Evolutionary conservation across 345 rosid species (phyloP).

Genomic region (Hibiscus mutabilis): DNA sequence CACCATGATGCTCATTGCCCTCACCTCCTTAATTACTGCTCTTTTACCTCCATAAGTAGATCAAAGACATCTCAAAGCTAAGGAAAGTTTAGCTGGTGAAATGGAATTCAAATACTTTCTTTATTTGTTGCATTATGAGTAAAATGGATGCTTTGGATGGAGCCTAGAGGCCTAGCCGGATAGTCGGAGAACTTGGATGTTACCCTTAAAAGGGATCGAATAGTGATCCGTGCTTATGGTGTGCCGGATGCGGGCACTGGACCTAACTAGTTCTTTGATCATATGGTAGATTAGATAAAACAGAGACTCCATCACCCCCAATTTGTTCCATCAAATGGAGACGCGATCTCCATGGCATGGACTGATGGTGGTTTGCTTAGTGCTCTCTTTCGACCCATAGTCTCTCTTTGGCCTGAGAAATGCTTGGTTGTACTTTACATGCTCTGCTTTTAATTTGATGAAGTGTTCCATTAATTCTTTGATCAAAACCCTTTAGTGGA

Average conservation of each 20-base stretch:
- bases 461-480: not conserved
- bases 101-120: conserved; percentile 1
- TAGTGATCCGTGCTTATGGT: no score
- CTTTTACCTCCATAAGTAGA: not conserved
- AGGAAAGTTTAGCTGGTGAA: not conserved
- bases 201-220: not conserved
- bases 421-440: not conserved
- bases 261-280: not conserved
- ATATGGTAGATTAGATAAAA: not conserved
- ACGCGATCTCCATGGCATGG: not conserved
- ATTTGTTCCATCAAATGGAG: not conserved
- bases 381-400: not conserved
- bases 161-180: not conserved
- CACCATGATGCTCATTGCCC: not conserved
- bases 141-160: not conserved
- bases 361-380: no score
- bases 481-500: not conserved
- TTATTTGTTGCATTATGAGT: not conserved
- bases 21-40: not conserved
- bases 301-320: not conserved
- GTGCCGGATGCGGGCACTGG: not conserved
- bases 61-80: not conserved
- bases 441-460: not conserved
- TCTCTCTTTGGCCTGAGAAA: not conserved
- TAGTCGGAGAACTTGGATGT: not conserved